phyloP scores from a whole-genome alignment of 1,284 basidiomycete genomes.

The Austroboletus niveus region DNA sequence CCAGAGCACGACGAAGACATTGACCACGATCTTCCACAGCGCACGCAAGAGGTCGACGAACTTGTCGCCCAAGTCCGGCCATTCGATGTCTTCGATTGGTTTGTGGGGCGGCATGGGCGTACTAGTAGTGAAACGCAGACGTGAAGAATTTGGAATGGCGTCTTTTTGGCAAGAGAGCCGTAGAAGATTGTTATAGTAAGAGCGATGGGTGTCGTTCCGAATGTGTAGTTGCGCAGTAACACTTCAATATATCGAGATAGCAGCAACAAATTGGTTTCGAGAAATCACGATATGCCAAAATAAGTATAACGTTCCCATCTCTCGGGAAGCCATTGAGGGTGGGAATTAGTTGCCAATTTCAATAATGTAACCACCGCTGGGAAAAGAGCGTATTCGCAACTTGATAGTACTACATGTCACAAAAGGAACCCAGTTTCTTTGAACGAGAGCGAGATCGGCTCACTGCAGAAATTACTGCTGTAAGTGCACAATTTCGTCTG shows the following conservation, averaged over 20 bases:
- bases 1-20: conserved; percentile 13
- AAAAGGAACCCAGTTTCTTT: conserved; percentile 58
- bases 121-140: neutral
- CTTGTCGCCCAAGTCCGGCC: conserved; percentile 13
- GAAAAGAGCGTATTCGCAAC: no score
- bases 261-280: no score
- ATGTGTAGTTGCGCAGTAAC: no score
- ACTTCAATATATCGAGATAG: no score
- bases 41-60: conserved; percentile 13
- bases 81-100: conserved; percentile 21
- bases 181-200: neutral
- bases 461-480: conserved; percentile 68
- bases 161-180: neutral
- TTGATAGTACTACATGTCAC: no score
- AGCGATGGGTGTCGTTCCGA: no score
- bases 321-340: no score
- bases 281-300: no score
- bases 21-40: conserved; percentile 14
- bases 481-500: conserved; percentile 35
- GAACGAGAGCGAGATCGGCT: conserved; percentile 75
- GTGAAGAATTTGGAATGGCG: neutral
- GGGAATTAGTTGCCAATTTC: no score
- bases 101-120: conserved; percentile 18
- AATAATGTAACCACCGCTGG: no score
- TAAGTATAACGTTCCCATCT: no score